Conservation (phyloP, 768 basidiomycete genomes). For the Kwoniella pini region DNA sequence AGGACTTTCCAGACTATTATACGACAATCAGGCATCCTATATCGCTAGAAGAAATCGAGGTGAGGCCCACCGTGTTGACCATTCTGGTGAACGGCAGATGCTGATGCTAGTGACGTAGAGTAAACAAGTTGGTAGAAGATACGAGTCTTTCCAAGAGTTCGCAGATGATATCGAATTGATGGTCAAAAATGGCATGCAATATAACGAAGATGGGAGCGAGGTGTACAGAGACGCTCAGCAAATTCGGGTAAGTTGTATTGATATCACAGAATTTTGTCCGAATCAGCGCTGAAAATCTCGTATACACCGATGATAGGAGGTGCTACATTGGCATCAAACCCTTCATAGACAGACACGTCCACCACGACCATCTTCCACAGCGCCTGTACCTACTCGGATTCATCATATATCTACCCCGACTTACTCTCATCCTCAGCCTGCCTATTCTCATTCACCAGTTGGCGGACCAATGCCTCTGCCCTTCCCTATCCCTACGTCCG, state of each 20-base stretch:
- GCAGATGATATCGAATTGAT: slow-evolving; percentile 85
- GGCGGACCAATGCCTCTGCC: background rate
- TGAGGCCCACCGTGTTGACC: too few relatives aligned
- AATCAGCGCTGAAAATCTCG: background rate
- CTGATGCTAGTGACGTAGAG: slow-evolving; percentile 67
- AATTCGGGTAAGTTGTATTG: slow-evolving; percentile 38
- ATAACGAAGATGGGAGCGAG: slow-evolving; percentile 73
- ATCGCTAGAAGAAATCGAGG: slow-evolving; percentile 82
- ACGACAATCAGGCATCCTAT: slow-evolving; percentile 74
- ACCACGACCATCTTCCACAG: background rate
- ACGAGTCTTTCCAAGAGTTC: slow-evolving; percentile 67
- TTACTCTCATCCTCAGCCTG: slow-evolving; percentile 1
- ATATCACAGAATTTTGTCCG: too few relatives aligned
- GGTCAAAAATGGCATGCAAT: slow-evolving; percentile 82
- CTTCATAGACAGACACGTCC: background rate
- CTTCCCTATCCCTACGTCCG: slow-evolving; percentile 6
- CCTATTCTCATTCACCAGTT: slow-evolving; percentile 3
- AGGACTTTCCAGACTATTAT: slow-evolving; percentile 75
- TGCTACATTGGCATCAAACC: background rate
- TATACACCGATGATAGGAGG: background rate
- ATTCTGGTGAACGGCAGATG: slow-evolving; percentile 62
- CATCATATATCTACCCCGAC: background rate
- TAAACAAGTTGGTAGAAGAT: slow-evolving; percentile 78
- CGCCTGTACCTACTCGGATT: background rate
- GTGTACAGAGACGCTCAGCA: slow-evolving; percentile 49